Evolutionary conservation across 257 asterid species (phyloP), one percentile per base, ranked within the genome.

Genomic region (Oldenlandia corymbosa): DNA sequence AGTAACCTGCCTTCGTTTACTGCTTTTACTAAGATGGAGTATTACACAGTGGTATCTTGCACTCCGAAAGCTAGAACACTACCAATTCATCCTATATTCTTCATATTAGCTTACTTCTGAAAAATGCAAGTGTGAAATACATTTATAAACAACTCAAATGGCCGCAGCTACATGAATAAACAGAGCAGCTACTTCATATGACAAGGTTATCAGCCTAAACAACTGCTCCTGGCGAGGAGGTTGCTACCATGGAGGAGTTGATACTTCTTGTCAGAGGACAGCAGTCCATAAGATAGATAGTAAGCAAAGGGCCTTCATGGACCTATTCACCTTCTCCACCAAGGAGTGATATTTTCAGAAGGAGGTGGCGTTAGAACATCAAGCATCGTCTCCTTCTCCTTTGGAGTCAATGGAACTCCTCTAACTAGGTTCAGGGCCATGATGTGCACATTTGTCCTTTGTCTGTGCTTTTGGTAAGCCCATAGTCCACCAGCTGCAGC

Each of bases 341-440:
- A 87, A 23, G 85, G 62, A 60, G 84, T 20, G 14, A 47, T 41
- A 41, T 64, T 56, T 58, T 68, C 74, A 12, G 84, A 57, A 64
- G 94, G 80, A 9, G 87, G 97, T 32, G 95, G 98, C 0, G 89
- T 86, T 71, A 92, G 95, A 77, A 92, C 65, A n/a, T 92, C 91
- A 5, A 92, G 78, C 95, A 92, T 87, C 2, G 91, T 75, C 66
- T 79, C 85, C 70, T 79, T 92, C 85, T 92, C 98, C 84, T 71
- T 85, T 5, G 93, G 88, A 5, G 98, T 92, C 66, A 87, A 73
- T 10, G 97, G 93, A 50, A 92, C 83, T 62, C 95, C 95, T 69
- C 93, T 81, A 14, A 92, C 77, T 17, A 92, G 95, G 77, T 91
- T 82, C 80, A 86, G 75, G 70, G 95, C 89, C 98, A 92, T 85